Conservation (phyloP, 2,329 filamentous ascomycete species). For the Colletotrichum chrysophilum region DNA sequence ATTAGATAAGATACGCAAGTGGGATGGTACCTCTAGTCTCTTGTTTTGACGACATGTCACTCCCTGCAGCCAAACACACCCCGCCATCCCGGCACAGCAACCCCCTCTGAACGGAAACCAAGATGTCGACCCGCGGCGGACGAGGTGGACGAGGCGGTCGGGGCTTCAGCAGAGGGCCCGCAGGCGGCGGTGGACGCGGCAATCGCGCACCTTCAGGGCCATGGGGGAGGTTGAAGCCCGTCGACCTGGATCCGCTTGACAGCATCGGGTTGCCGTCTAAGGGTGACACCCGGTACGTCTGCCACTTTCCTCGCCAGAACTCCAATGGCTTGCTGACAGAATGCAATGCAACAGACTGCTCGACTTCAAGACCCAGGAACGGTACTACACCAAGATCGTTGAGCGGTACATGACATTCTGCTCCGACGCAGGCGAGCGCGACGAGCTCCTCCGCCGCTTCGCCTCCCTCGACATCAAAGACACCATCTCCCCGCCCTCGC, state of each 20-base stretch:
- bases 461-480: conserved; percentile 60
- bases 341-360: conserved; percentile 59
- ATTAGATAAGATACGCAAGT: conserved; percentile 22
- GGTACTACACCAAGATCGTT: conserved; percentile 86
- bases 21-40: conserved; percentile 13
- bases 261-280: conserved; percentile 87
- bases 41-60: conserved; percentile 18
- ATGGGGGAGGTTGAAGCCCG: conserved; percentile 76
- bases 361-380: conserved; percentile 79
- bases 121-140: conserved; percentile 15
- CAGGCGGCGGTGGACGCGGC: conserved; percentile 24
- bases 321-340: too few species aligned
- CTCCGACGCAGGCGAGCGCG: conserved; percentile 72
- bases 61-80: background rate
- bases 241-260: conserved; percentile 78
- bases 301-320: conserved; percentile 41
- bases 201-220: conserved; percentile 51
- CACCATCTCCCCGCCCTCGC: conserved; percentile 3
- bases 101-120: background rate
- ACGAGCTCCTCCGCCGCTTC: conserved; percentile 78
- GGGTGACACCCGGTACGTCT: conserved; percentile 77
- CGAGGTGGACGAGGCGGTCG: background rate
- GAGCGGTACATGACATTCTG: conserved; percentile 91
- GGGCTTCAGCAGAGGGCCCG: background rate
- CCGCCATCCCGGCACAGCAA: background rate